A percentile compares a stretch with the other conserved stretches of the same genome.
These are phyloP conservation scores for Fomitopsis pinicola DNA, from an alignment of 1,284 basidiomycete genomes.

Conservation along the genomic window DNA sequence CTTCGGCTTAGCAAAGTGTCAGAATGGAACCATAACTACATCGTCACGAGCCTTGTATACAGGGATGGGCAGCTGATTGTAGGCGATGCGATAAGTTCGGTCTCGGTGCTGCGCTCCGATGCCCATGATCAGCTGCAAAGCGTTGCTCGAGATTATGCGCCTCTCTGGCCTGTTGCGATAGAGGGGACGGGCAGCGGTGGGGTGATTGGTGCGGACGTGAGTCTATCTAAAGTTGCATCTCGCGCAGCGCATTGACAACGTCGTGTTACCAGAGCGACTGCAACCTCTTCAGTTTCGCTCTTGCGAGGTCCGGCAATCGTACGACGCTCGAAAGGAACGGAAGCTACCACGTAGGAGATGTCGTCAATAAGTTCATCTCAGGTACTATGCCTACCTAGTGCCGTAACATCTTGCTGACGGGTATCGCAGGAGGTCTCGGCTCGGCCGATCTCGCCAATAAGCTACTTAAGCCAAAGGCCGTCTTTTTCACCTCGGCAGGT, in stretches of 20 bases:
- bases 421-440: conserved; percentile 14
- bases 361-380: conserved; percentile 64
- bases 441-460: conserved; percentile 14
- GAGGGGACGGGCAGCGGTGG: conserved; percentile 49
- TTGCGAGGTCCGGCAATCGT: conserved; percentile 38
- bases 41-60: conserved; percentile 61
- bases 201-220: conserved; percentile 77
- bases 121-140: conserved; percentile 45
- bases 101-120: conserved; percentile 62
- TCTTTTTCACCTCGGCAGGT: conserved; percentile 81
- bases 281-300: conserved; percentile 71
- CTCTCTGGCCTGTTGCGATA: conserved; percentile 66
- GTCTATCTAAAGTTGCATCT: conserved; percentile 15
- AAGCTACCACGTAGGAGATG: conserved; percentile 63
- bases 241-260: background rate
- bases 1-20: conserved; percentile 39
- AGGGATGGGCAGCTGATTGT: conserved; percentile 52
- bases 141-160: conserved; percentile 74
- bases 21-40: conserved; percentile 78
- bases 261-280: conserved; percentile 50
- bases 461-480: conserved; percentile 49
- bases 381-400: conserved; percentile 34
- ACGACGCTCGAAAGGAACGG: conserved; percentile 57
- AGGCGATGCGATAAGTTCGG: conserved; percentile 81
- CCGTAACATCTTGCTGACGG: background rate